These are phyloP conservation scores for Oryza nivara DNA, from an alignment of 176 grass and related monocot genomes.

Conservation along the genomic window DNA sequence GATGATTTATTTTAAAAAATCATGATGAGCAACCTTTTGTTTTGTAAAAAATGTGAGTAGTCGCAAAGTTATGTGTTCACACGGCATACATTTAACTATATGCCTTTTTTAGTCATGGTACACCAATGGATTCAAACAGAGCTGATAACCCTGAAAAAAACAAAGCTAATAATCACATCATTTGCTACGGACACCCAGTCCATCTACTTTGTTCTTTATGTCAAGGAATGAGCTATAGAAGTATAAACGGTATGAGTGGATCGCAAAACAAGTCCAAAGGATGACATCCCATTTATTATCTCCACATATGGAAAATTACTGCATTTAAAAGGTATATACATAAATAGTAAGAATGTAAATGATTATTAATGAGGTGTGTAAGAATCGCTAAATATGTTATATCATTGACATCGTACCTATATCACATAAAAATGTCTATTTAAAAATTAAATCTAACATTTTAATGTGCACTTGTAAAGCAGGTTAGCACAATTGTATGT, in stretches of 20 bases:
- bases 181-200: conserved; percentile 14
- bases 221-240: not conserved
- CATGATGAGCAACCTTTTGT: not conserved
- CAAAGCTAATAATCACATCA: not conserved
- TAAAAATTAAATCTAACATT: no score
- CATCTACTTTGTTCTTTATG: not conserved
- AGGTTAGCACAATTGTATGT: no score
- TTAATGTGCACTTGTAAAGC: no score
- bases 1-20: not conserved
- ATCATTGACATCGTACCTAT: not conserved
- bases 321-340: not conserved
- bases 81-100: not conserved
- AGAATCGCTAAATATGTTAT: not conserved
- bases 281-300: not conserved
- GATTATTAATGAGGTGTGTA: not conserved
- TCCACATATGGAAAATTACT: no score
- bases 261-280: no score
- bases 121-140: conserved; percentile 27
- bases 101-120: conserved; percentile 24
- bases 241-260: no score
- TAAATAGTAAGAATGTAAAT: not conserved
- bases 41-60: not conserved
- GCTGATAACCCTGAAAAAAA: not conserved
- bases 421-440: no score
- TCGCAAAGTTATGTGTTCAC: not conserved